Conservation (phyloP, 2,329 filamentous ascomycete species). For the Hymenoscyphus repandus region DNA sequence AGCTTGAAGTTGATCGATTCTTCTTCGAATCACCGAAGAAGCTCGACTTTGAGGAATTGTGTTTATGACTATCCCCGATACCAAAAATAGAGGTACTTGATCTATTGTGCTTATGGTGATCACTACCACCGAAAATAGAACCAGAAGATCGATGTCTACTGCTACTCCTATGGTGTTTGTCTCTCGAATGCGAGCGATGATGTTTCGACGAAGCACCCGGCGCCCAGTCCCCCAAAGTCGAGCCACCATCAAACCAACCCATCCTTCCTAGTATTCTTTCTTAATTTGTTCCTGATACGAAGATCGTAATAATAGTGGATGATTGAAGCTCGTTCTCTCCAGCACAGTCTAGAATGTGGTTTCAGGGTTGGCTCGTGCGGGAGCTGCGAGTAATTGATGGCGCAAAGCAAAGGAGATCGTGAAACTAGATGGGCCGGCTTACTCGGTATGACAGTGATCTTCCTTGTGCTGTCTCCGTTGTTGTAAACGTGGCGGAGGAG, state of each 20-base stretch:
- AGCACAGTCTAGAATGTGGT: not conserved
- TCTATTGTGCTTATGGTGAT: conserved; percentile 18
- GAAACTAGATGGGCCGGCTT: no score
- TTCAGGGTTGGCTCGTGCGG: conserved; percentile 1
- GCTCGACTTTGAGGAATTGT: conserved; percentile 39
- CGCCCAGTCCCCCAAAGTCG: conserved; percentile 25
- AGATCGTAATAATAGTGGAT: not conserved
- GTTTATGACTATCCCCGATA: conserved; percentile 23
- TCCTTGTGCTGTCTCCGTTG: not conserved
- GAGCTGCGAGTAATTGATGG: conserved; percentile 3
- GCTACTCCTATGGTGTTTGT: conserved; percentile 18
- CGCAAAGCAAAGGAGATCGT: not conserved
- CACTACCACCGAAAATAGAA: conserved; percentile 15
- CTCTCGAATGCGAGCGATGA: conserved; percentile 27
- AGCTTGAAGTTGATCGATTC: conserved; percentile 38
- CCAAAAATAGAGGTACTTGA: conserved; percentile 33
- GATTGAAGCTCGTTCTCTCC: not conserved
- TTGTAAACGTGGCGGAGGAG: not conserved
- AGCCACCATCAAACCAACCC: conserved; percentile 42
- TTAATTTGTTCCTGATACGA: not conserved
- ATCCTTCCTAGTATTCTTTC: conserved; percentile 24
- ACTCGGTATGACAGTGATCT: not conserved
- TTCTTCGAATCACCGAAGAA: conserved; percentile 39
- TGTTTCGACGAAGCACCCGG: conserved; percentile 10
- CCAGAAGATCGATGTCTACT: conserved; percentile 11